phyloP scores from a whole-genome alignment of 2,329 filamentous ascomycete species.

The Stagonosporopsis vannaccii region DNA sequence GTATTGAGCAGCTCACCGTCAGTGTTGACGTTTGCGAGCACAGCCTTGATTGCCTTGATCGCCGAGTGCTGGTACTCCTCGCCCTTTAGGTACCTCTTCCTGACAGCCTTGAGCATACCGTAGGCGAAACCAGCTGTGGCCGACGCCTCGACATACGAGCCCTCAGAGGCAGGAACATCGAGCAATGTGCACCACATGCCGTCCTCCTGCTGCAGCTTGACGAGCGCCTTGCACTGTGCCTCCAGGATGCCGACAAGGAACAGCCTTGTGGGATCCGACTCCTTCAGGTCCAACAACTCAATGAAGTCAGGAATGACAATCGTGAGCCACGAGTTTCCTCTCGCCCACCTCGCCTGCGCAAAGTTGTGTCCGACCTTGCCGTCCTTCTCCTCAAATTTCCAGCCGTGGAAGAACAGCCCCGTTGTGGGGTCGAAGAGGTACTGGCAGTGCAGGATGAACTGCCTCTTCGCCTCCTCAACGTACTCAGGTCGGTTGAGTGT shows the following conservation, averaged over 20 bases:
- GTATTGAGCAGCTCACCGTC: constrained; percentile 76
- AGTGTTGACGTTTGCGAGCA: constrained; percentile 69
- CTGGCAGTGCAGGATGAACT: constrained; percentile 79
- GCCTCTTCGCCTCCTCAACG: constrained; percentile 77
- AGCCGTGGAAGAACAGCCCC: constrained; percentile 82
- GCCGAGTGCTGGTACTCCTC: constrained; percentile 68
- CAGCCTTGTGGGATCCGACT: constrained; percentile 66
- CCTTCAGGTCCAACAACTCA: constrained; percentile 70
- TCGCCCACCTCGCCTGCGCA: constrained; percentile 62
- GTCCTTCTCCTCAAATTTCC: constrained; percentile 72
- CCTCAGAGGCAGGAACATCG: constrained; percentile 69
- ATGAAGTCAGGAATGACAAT: constrained; percentile 86
- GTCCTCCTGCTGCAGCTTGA: constrained; percentile 64
- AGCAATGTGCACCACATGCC: constrained; percentile 80
- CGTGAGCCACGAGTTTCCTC: constrained; percentile 77
- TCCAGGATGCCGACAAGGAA: constrained; percentile 70
- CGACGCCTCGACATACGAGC: constrained; percentile 78
- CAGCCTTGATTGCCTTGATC: constrained; percentile 70
- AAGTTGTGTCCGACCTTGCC: constrained; percentile 65
- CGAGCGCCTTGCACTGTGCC: constrained; percentile 72
- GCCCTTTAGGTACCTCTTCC: constrained; percentile 71
- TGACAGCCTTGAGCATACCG: constrained; percentile 75
- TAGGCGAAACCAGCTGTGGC: constrained; percentile 84
- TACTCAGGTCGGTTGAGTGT: constrained; percentile 75
- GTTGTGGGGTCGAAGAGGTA: constrained; percentile 77